A percentile compares a stretch with the other conserved stretches of the same genome.
These are phyloP conservation scores for Magnaporthiopsis poae DNA, from an alignment of 2,329 filamentous ascomycete genomes.

Conservation along the genomic window DNA sequence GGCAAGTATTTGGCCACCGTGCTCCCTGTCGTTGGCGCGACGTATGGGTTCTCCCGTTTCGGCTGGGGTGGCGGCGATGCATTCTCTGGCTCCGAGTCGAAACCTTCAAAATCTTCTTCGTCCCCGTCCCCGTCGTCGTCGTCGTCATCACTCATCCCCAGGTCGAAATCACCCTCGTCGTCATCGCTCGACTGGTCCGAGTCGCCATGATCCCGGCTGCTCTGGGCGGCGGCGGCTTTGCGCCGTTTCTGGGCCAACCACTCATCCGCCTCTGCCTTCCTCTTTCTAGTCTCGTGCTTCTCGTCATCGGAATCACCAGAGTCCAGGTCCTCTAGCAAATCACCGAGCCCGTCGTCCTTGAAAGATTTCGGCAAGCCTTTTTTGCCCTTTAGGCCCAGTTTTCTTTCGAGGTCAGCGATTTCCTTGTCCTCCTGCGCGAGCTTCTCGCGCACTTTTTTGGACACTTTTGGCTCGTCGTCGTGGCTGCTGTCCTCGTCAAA, in stretches of 20 bases:
- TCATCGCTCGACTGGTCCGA: conserved; percentile 21
- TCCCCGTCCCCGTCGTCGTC: conserved; percentile 21
- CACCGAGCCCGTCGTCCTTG: conserved; percentile 72
- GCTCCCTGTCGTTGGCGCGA: conserved; percentile 53
- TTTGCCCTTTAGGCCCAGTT: conserved; percentile 69
- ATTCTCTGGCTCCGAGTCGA: conserved; percentile 23
- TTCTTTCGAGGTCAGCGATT: conserved; percentile 78
- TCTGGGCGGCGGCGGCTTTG: conserved; percentile 28
- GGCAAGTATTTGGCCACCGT: conserved; percentile 69
- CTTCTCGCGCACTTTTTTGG: conserved; percentile 44
- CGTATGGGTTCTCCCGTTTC: conserved; percentile 70
- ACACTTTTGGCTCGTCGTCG: conserved; percentile 15
- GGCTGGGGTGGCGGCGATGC: conserved; percentile 7
- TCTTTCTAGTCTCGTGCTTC: conserved; percentile 51
- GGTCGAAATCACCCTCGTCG: conserved; percentile 7
- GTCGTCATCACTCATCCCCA: conserved; percentile 17
- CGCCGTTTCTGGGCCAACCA: conserved; percentile 51
- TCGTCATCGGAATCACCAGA: conserved; percentile 33
- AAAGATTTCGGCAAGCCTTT: conserved; percentile 66
- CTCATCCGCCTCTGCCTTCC: conserved; percentile 46
- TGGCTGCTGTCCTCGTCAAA: conserved; percentile 11
- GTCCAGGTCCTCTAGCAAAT: conserved; percentile 61
- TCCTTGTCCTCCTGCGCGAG: conserved; percentile 77
- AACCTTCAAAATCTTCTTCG: conserved; percentile 30
- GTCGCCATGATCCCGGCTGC: conserved; percentile 21